These are phyloP conservation scores for Volvariella surrecta DNA, from an alignment of 1,284 basidiomycete genomes.

Conservation along the genomic window DNA sequence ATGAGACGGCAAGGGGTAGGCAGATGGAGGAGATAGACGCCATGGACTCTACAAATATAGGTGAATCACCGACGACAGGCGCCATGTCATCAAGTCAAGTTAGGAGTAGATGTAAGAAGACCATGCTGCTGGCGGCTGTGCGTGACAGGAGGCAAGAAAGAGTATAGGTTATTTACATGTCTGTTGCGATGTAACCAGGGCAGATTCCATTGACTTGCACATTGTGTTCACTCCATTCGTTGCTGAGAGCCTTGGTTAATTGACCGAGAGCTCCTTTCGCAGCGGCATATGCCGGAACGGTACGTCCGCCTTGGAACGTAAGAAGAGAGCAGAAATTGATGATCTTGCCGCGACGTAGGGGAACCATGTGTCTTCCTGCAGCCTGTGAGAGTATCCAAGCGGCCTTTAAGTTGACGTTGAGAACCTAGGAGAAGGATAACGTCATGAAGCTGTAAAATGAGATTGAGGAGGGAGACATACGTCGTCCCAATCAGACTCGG, in stretches of 20 bases:
- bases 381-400: constrained; percentile 72
- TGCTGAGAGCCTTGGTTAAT: constrained; percentile 71
- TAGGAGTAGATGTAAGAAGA: too few species aligned
- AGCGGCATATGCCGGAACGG: constrained; percentile 84
- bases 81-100: too few species aligned
- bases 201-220: constrained; percentile 88
- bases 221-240: constrained; percentile 67
- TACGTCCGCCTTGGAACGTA: constrained; percentile 59
- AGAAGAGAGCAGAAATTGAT: constrained; percentile 77
- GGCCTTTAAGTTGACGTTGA: constrained; percentile 74
- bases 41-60: too few species aligned
- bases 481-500: constrained; percentile 86
- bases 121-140: too few species aligned
- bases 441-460: constrained; percentile 7
- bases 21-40: too few species aligned
- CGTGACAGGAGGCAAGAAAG: too few species aligned
- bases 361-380: constrained; percentile 75
- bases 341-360: constrained; percentile 67
- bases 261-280: constrained; percentile 85
- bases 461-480: constrained; percentile 29
- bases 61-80: too few species aligned
- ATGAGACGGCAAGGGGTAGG: too few species aligned
- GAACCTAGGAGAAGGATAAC: constrained; percentile 38
- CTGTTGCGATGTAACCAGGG: constrained; percentile 89
- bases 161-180: constrained; percentile 51